Evolutionary conservation across 208 protist genomes (phyloP).

Genomic region (Trypanosoma scelopori): DNA sequence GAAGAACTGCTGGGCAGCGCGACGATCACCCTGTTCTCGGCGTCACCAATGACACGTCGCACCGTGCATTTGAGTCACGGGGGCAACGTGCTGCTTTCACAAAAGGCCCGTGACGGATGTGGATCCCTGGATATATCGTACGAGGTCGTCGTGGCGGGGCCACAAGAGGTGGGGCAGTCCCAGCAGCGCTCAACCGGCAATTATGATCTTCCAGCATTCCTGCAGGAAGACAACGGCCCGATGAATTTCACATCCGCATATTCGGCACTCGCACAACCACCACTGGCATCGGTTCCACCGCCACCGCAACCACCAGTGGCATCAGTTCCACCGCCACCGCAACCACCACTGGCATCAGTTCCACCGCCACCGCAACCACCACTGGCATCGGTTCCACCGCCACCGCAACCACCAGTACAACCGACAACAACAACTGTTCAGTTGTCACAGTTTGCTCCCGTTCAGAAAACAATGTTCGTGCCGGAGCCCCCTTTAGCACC

Average conservation of each 20-base stretch:
- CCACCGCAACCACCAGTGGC: slow-evolving; percentile 16
- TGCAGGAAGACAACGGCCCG: slow-evolving; percentile 15
- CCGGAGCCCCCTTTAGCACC: not conserved
- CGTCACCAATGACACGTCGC: slow-evolving; percentile 33
- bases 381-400: not conserved
- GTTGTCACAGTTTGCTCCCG: too few species aligned
- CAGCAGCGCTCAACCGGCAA: not conserved
- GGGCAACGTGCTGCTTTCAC: slow-evolving; percentile 52
- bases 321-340: slow-evolving; percentile 6
- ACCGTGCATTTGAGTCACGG: slow-evolving; percentile 65
- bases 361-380: slow-evolving; percentile 5
- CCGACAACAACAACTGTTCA: too few species aligned
- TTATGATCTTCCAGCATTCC: slow-evolving; percentile 25
- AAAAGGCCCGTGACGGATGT: slow-evolving; percentile 49
- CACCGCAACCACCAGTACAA: slow-evolving; percentile 16
- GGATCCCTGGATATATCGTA: slow-evolving; percentile 60
- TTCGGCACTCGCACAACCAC: slow-evolving; percentile 10
- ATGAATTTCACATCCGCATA: slow-evolving; percentile 26
- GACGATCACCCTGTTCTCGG: slow-evolving; percentile 67
- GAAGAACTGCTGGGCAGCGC: slow-evolving; percentile 72
- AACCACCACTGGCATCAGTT: slow-evolving; percentile 4
- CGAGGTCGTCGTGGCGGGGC: slow-evolving; percentile 33
- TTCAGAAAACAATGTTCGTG: not conserved
- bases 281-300: not conserved
- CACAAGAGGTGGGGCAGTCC: slow-evolving; percentile 3